These are phyloP conservation scores for Dendrobium catenatum DNA, from an alignment of 106 monocot species.

Conservation along the genomic window DNA sequence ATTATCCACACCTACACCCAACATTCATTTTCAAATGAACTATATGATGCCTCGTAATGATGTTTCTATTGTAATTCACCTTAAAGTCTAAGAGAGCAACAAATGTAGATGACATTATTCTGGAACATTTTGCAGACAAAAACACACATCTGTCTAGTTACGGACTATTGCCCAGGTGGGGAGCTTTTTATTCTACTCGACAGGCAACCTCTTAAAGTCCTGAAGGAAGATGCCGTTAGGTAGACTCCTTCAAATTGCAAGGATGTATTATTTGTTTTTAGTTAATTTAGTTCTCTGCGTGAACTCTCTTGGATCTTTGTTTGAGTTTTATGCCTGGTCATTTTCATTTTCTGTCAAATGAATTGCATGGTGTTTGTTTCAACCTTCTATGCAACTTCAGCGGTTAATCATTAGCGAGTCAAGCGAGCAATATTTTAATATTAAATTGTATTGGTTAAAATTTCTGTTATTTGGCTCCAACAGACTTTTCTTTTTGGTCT, in stretches of 20 bases:
- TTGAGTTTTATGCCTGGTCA: neutral
- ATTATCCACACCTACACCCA: neutral
- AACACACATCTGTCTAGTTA: slow-evolving; percentile 88
- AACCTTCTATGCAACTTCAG: no score
- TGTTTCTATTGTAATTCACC: neutral
- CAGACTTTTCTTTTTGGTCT: neutral
- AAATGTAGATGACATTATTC: slow-evolving; percentile 4
- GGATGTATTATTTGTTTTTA: neutral
- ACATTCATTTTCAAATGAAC: neutral
- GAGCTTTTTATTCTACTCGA: slow-evolving; percentile 90
- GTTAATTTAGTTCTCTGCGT: neutral
- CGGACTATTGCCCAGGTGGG: slow-evolving; percentile 89
- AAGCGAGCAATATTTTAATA: neutral
- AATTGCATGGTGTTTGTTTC: neutral
- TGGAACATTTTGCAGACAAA: slow-evolving; percentile 68
- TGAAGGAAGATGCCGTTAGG: slow-evolving; percentile 97
- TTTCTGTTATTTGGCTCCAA: neutral
- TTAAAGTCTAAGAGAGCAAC: neutral
- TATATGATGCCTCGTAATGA: neutral
- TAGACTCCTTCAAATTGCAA: slow-evolving; percentile 20
- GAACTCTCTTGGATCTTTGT: neutral
- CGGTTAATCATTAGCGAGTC: neutral
- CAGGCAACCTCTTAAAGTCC: slow-evolving; percentile 81
- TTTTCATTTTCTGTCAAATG: slow-evolving; percentile 4
- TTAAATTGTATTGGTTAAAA: neutral